Evolutionary conservation across 805 yeast species (phyloP).

Genomic region (Yamadazyma sp.): DNA sequence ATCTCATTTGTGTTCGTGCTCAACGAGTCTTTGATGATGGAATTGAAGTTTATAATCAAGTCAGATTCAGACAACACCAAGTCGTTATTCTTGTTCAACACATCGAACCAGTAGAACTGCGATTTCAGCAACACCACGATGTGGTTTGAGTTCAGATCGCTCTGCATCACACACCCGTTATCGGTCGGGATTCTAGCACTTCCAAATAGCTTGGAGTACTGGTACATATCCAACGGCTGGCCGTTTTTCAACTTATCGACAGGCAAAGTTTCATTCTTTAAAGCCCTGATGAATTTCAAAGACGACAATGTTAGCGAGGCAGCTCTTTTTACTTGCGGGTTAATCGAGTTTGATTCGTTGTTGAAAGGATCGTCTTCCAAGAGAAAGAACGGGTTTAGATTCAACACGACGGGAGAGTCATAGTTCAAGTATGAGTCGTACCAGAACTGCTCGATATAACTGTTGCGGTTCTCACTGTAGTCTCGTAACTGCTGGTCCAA

Average conservation of each 20-base stretch:
- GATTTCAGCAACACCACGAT: slow-evolving; percentile 80
- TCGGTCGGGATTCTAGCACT: slow-evolving; percentile 81
- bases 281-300: slow-evolving; percentile 74
- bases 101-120: slow-evolving; percentile 95
- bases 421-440: slow-evolving; percentile 84
- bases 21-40: slow-evolving; percentile 73
- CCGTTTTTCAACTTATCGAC: slow-evolving; percentile 67
- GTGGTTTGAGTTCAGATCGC: slow-evolving; percentile 73
- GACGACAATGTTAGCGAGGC: slow-evolving; percentile 76
- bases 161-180: slow-evolving; percentile 81
- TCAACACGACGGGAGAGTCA: slow-evolving; percentile 89
- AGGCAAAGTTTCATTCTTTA: slow-evolving; percentile 70
- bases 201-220: slow-evolving; percentile 83
- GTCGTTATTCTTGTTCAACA: slow-evolving; percentile 69
- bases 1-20: slow-evolving; percentile 53
- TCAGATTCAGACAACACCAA: slow-evolving; percentile 74
- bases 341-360: slow-evolving; percentile 44
- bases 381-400: slow-evolving; percentile 85
- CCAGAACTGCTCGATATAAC: slow-evolving; percentile 94
- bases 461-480: slow-evolving; percentile 62
- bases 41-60: slow-evolving; percentile 68
- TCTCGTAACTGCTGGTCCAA: slow-evolving; percentile 63
- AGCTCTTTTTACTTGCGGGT: slow-evolving; percentile 74
- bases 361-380: slow-evolving; percentile 90
- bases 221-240: slow-evolving; percentile 82